Evolutionary conservation across 208 protist species (phyloP).

Genomic region (Trypanosoma brucei): DNA sequence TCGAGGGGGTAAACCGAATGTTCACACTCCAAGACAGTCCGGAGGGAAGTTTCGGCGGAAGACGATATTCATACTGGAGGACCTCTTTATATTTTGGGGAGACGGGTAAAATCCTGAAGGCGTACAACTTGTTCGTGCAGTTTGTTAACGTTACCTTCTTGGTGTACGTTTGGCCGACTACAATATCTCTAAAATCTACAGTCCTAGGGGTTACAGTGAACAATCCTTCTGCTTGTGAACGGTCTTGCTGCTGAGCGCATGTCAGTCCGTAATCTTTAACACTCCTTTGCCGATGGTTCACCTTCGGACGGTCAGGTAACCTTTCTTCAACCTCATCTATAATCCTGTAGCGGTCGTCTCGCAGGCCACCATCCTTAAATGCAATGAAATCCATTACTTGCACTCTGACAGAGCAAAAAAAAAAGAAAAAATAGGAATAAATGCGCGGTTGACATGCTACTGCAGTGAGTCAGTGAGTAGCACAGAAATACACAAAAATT

Average conservation of each 20-base stretch:
- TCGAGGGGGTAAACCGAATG: conserved; percentile 57
- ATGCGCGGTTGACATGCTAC: no score
- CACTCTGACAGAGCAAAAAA: no score
- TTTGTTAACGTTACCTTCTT: conserved; percentile 73
- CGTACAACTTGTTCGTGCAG: conserved; percentile 54
- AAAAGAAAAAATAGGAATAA: no score
- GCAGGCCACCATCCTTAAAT: conserved; percentile 56
- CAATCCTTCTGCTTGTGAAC: background rate
- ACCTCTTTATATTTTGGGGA: conserved; percentile 51
- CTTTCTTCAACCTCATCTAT: conserved; percentile 15
- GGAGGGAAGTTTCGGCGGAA: conserved; percentile 73
- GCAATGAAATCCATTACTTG: conserved; percentile 53
- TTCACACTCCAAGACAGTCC: conserved; percentile 68
- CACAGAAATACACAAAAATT: no score
- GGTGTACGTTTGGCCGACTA: conserved; percentile 58
- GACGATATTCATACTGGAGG: conserved; percentile 48
- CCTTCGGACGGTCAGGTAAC: conserved; percentile 7
- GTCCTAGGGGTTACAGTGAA: conserved; percentile 34
- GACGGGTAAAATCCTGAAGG: conserved; percentile 76
- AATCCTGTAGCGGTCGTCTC: conserved; percentile 48
- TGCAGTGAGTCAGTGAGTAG: no score
- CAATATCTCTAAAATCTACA: conserved; percentile 78
- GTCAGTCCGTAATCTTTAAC: background rate
- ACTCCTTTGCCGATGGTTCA: conserved; percentile 1
- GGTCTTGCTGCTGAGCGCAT: background rate